Conservation (phyloP, 768 basidiomycete genomes). For the Auricularia sp. region DNA sequence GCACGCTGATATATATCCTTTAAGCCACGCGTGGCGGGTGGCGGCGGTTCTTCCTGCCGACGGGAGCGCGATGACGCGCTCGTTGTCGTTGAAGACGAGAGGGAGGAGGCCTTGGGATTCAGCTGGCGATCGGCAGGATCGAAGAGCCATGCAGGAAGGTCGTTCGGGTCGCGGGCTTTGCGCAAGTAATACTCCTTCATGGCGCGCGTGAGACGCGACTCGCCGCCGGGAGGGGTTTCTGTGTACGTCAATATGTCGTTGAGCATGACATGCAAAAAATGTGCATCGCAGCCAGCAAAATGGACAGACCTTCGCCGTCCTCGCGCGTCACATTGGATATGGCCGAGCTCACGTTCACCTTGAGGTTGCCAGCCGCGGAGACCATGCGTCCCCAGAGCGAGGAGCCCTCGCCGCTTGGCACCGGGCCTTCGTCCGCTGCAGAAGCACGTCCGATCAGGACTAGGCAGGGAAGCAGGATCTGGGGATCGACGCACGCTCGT, state of each 20-base stretch:
- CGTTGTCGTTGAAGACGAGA: background rate
- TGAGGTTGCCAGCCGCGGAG: slow-evolving; percentile 41
- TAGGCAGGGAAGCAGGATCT: background rate
- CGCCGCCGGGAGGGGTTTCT: slow-evolving; percentile 45
- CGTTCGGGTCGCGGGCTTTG: slow-evolving; percentile 44
- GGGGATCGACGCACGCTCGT: background rate
- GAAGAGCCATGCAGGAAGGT: slow-evolving; percentile 60
- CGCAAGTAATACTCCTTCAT: slow-evolving; percentile 61
- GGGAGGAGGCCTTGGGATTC: slow-evolving; percentile 8
- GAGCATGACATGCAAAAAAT: background rate
- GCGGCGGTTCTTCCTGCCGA: background rate
- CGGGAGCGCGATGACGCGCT: background rate
- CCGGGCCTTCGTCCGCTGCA: background rate
- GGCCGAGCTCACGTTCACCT: slow-evolving; percentile 47
- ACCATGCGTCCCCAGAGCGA: slow-evolving; percentile 49
- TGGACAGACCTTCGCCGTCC: slow-evolving; percentile 35
- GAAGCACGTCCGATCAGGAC: background rate
- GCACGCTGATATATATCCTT: slow-evolving; percentile 31
- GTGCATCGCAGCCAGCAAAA: background rate
- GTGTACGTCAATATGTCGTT: slow-evolving; percentile 1
- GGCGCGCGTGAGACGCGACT: slow-evolving; percentile 49
- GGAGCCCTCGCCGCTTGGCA: slow-evolving; percentile 27
- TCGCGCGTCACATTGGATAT: slow-evolving; percentile 26
- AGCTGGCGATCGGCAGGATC: slow-evolving; percentile 41
- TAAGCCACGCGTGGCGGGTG: slow-evolving; percentile 18